Evolutionary conservation across 768 basidiomycete genomes (phyloP).

Genomic region (Kondoa subrosea): DNA sequence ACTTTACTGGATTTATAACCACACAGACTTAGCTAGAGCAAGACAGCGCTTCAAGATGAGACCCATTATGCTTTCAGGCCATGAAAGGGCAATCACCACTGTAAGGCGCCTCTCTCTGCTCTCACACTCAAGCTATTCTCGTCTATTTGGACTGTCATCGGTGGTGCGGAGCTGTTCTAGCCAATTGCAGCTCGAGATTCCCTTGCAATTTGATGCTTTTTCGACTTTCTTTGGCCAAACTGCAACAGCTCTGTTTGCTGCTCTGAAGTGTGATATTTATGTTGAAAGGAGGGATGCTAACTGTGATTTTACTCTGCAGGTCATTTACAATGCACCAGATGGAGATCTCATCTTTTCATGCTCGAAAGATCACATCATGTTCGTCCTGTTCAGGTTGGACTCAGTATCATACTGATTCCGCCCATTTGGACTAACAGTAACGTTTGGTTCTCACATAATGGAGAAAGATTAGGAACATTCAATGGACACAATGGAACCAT

Average conservation of each 20-base stretch:
- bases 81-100: conserved; percentile 78
- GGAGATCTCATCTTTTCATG: conserved; percentile 91
- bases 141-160: background rate
- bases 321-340: conserved; percentile 79
- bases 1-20: no score
- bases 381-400: conserved; percentile 25
- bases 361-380: conserved; percentile 86
- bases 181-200: background rate
- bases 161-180: background rate
- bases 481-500: conserved; percentile 89
- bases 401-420: background rate
- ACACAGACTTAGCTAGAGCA: no score
- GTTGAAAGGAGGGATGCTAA: background rate
- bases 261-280: background rate
- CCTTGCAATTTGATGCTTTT: no score
- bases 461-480: conserved; percentile 91
- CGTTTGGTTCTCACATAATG: conserved; percentile 86
- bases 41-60: conserved; percentile 5
- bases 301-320: conserved; percentile 38
- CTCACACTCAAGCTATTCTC: background rate
- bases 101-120: background rate
- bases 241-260: background rate
- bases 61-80: conserved; percentile 43
- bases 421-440: conserved; percentile 88
- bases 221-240: no score